Base-by-base conservation (phyloP, 257 asterid genomes). In the Schizonepeta tenuifolia region DNA sequence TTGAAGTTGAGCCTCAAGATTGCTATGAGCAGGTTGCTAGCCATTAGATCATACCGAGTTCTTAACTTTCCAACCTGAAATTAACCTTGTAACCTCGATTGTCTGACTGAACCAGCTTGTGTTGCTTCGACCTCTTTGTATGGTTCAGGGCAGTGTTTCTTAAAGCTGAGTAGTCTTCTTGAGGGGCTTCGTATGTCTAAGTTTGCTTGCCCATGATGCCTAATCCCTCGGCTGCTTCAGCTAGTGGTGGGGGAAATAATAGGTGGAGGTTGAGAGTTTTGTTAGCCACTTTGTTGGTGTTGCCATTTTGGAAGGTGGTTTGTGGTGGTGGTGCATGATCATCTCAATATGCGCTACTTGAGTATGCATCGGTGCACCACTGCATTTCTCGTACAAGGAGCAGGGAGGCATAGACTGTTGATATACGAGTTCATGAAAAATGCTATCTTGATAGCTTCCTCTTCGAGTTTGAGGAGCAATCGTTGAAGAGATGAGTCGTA, bases 341-440 rank as follows among this genome's bases (percentile, higher is more conserved):
- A 0, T 78, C 89, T 50, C n/a, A n/a, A n/a, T n/a, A n/a, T n/a
- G n/a, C n/a, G n/a, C n/a, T n/a, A n/a, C n/a, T n/a, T n/a, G n/a
- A n/a, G n/a, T 89, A 85, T 54, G 96, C 97, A 17, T 92, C 98
- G 98, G 96, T 22, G 91, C 93, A 20, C 96, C 98, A 2, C 92
- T 89, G 36, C 96, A 88, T 75, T 92, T 92, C 79, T 77, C 96
- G 4, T 92, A 84, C 62, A 84, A 78, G 72, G 94, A 92, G 72
- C 88, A 26, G 28, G 28, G 28, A n/a, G n/a, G n/a, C n/a, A n/a
- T n/a, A n/a, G n/a, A n/a, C n/a, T n/a, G n/a, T n/a, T n/a, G n/a
- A n/a, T n/a, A n/a, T n/a, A n/a, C n/a, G n/a, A n/a, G n/a, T n/a
- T n/a, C n/a, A n/a, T n/a, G n/a, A n/a, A n/a, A n/a, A n/a, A n/a